Evolutionary conservation across 768 basidiomycete species (phyloP), one percentile per base, ranked within the genome.

Genomic region (Atractiella rhizophila): DNA sequence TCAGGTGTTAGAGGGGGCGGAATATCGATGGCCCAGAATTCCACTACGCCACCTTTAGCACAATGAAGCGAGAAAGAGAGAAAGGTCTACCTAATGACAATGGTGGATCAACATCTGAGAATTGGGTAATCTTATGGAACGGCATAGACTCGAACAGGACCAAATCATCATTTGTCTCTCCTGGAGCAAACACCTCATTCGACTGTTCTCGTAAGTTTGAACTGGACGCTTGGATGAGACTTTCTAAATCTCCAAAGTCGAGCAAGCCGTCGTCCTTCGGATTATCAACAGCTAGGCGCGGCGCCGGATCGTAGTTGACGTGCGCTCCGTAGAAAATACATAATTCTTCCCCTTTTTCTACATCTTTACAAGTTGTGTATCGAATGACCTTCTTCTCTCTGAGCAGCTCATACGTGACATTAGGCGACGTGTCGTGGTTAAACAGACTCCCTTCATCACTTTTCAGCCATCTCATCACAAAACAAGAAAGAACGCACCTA

Each of bases 291-390:
- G 63, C 18, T 66, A 67, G 44, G 35, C 12, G 18, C 9, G 42
- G 9, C 23, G 30, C 4, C 11, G n/a, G 38, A 5, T 38, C 47
- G 42, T 50, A 55, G 12, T 37, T 33, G 10, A 51, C 46, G 18
- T 40, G 28, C 37, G 68, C 68, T 3, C 71, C 75, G 51, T 80
- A 76, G 53, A 68, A 77, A 45, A 82, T 79, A 51, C 71, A 76
- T 11, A 81, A 64, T 55, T 85, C 80, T 50, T 83, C 76, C 23
- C 64, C 70, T 2, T 62, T 52, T 13, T 63, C 45, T 24, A 83
- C 59, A 19, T 62, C 53, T 5, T 69, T 67, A 5, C 60, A 57
- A 0, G 76, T 69, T 1, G 61, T 65, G 51, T 73, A 81, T 42
- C 61, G 62, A 46, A 81, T 77, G 8, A 70, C 68, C 44, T 74